Evolutionary conservation across 2,329 filamentous ascomycete genomes (phyloP), one percentile per base, ranked within the genome.

Genomic region (Pseudocercospora eumusae): DNA sequence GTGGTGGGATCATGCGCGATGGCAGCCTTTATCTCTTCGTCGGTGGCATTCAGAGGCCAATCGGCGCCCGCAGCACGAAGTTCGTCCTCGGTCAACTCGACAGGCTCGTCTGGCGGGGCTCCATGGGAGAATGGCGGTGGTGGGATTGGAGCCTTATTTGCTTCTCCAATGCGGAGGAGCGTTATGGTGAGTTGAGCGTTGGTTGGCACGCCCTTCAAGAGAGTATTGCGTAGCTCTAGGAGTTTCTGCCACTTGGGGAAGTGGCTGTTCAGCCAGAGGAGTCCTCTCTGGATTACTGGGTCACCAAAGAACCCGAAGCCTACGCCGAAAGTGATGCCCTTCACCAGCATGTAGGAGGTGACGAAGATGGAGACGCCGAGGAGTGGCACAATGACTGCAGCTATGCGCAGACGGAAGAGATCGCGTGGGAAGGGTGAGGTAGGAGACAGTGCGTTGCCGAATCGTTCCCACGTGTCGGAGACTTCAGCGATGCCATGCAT

Each of bases 161-260:
- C 85, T 76, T 96, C 92, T 44, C 91, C 91, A 28, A 93, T 86
- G 4, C 92, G 88, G 10, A 96, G 84, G 1, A 96, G 82, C 0
- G 91, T 96, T 27, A 96, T 79, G 0, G 91, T 87, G 18, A 96
- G 84, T 71, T 96, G 92, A 3, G 91, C 90, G 72, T 96, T 95
- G 1, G 91, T 96, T 0, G 92, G 92, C 0, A 95, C 87, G 2
- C 91, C 90, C 71, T 89, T 91, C 56, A 96, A 84, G 1, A 95
- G 74, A 0, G 89, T 91, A 66, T 92, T 92, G 63, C 88, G 83
- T 10, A 92, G 77, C 69, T 92, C 87, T 15, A 93, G 79, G 6
- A 91, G 79, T 68, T 88, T 90, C 70, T 90, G 82, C 91, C 91
- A 95, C 67, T 87, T 79, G 0, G 90, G 90, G 67, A 87, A 81